Evolutionary conservation across 768 basidiomycete species (phyloP).

Genomic region (Dioszegia aurantiaca): DNA sequence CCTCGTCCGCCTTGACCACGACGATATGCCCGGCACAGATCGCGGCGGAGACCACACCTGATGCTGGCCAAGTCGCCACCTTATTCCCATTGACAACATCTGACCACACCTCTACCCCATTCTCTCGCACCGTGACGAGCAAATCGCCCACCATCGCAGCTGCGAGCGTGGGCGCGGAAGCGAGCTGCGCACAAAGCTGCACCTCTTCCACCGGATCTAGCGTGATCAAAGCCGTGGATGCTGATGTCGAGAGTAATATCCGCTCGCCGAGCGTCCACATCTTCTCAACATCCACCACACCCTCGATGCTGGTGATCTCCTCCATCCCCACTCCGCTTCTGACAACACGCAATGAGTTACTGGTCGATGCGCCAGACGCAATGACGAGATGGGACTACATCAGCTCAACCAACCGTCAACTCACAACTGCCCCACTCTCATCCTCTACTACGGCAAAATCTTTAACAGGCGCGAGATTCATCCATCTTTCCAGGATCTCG

Average conservation of each 20-base stretch:
- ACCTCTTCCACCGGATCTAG: conserved; percentile 7
- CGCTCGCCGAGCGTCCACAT: conserved; percentile 30
- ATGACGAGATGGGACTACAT: conserved; percentile 45
- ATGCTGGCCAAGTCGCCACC: conserved; percentile 8
- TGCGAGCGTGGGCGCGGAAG: conserved; percentile 28
- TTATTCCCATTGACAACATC: conserved; percentile 16
- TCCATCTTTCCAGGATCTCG: conserved; percentile 39
- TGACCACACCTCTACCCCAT: conserved; percentile 27
- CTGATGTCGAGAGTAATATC: conserved; percentile 23
- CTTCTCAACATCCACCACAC: conserved; percentile 31
- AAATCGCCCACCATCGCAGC: conserved; percentile 25
- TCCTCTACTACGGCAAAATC: conserved; percentile 46
- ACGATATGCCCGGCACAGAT: conserved; percentile 4
- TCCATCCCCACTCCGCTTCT: conserved; percentile 49
- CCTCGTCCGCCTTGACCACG: conserved; percentile 2
- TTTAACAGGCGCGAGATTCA: conserved; percentile 49
- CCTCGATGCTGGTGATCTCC: conserved; percentile 30
- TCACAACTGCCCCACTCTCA: conserved; percentile 39
- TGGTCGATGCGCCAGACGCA: conserved; percentile 44
- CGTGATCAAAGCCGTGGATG: conserved; percentile 21
- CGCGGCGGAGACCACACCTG: conserved; percentile 7
- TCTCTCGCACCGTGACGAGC: conserved; percentile 26
- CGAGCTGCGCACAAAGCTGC: conserved; percentile 15
- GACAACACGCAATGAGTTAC: conserved; percentile 43
- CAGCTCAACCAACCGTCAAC: conserved; percentile 10